phyloP scores from a whole-genome alignment of 1,284 basidiomycete genomes.

The Pseudozyma pruni region DNA sequence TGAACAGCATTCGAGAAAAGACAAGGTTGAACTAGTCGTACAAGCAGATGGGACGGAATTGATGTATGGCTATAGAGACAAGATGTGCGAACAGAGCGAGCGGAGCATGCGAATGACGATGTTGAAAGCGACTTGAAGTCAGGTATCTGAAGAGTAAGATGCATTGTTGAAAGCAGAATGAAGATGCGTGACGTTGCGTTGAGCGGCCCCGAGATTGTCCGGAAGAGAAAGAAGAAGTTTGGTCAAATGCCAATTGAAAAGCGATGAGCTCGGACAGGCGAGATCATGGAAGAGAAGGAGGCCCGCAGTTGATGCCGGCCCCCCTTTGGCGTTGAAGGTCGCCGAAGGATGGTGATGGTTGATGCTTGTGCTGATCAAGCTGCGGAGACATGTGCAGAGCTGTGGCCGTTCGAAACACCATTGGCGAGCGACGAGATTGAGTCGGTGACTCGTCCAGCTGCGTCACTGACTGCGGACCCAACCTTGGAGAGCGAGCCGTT shows the following conservation, averaged over 20 bases:
- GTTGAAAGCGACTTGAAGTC: conserved; percentile 9
- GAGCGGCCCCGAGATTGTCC: conserved; percentile 45
- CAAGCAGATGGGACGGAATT: conserved; percentile 20
- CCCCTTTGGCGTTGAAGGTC: not conserved
- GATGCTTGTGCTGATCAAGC: conserved; percentile 8
- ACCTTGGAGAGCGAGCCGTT: conserved; percentile 24
- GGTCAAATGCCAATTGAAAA: conserved; percentile 14
- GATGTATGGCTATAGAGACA: conserved; percentile 6
- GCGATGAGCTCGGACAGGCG: not conserved
- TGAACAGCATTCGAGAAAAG: conserved; percentile 48
- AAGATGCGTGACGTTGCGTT: conserved; percentile 47
- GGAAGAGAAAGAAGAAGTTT: conserved; percentile 9
- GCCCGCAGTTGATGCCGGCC: conserved; percentile 45
- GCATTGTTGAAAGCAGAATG: conserved; percentile 51
- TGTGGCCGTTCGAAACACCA: conserved; percentile 25
- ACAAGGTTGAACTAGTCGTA: conserved; percentile 58
- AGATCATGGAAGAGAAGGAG: not conserved
- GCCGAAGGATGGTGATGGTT: too few species aligned
- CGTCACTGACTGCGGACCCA: conserved; percentile 21
- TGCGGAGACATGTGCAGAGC: conserved; percentile 17
- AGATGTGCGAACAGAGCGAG: conserved; percentile 19
- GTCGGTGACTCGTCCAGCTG: conserved; percentile 14
- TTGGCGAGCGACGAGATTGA: conserved; percentile 37
- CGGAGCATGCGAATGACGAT: conserved; percentile 9
- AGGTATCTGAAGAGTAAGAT: conserved; percentile 35